Evolutionary conservation across 2,329 filamentous ascomycete genomes (phyloP), one percentile per base, ranked within the genome.

Genomic region (Arthrinium phaeospermum): DNA sequence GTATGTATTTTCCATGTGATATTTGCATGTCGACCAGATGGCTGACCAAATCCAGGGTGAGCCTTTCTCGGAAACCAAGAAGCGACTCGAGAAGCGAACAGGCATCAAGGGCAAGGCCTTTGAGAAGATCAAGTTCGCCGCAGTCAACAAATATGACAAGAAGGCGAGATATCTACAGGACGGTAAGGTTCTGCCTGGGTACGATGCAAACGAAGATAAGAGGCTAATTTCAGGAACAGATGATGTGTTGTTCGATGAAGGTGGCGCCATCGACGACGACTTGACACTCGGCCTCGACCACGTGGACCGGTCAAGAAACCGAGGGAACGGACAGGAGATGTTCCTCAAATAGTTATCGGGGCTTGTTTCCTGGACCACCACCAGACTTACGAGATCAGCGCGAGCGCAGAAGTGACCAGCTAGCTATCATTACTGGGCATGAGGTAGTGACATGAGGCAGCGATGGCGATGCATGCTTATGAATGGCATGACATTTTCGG

Each of bases 41-140:
- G 37, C 68, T 71, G 72, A 80, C 70, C 67, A 13, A 37, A 16
- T 70, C 12, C 70, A 96, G 91, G 93, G 91, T 71, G 96, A 99
- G 82, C 87, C 88, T 51, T 98, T 99, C 83, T 91, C 91, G 72
- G 94, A 98, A 46, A 98, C 95, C 61, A 98, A 96, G 85, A 94
- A 97, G 84, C 91, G 96, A n/a, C 86, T 99, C 4, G 95, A 96
- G 77, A 96, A 95, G 82, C 89, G 96, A 73, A 98, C 94, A 0
- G 95, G 95, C 37, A 92, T 99, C 84, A 98, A 98, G 83, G 97
- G 96, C 82, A 99, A 99, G 87, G 94, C 94, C 76, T 95, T 99
- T 77, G 96, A 99, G 83, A 98, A 98, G 87, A 96, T 99, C 83
- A 98, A 97, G 83, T 98, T 99, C 85, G 93, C 95, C 8, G 83